Percentiles rank a stretch among this genome's conserved stretches.
phyloP scores from a whole-genome alignment of 2,329 filamentous ascomycete genomes.

The Curvularia eragrostidis region DNA sequence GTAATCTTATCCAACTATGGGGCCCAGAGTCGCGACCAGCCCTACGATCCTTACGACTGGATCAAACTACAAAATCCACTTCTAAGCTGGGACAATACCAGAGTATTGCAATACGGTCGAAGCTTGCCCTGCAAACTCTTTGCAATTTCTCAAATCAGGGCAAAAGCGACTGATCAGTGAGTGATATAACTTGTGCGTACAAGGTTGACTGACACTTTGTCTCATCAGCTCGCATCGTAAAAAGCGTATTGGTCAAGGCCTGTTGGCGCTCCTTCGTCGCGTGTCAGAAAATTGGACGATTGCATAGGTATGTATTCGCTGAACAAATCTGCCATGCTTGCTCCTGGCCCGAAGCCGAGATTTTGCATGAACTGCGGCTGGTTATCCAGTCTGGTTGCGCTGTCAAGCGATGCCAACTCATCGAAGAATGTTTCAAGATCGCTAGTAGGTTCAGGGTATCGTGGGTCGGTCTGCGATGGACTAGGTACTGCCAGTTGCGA shows the following conservation, averaged over 20 bases:
- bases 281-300: constrained; percentile 41
- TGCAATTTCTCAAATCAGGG: neutral
- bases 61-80: neutral
- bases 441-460: constrained; percentile 49
- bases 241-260: constrained; percentile 37
- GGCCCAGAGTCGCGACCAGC: neutral
- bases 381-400: constrained; percentile 59
- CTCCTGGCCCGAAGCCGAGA: constrained; percentile 68
- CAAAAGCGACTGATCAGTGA: neutral
- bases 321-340: constrained; percentile 63
- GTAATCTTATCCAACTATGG: neutral
- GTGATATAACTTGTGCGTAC: neutral
- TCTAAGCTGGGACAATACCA: neutral
- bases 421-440: constrained; percentile 63
- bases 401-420: constrained; percentile 64
- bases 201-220: neutral
- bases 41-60: neutral
- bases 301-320: constrained; percentile 52
- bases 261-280: constrained; percentile 23
- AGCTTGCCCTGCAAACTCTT: neutral
- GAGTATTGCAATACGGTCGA: neutral
- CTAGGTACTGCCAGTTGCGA: constrained; percentile 7
- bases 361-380: constrained; percentile 72
- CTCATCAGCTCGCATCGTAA: constrained; percentile 31
- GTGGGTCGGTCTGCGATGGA: constrained; percentile 27